Base-by-base conservation (phyloP, 2,329 filamentous ascomycete species). In the Meredithiella fracta region DNA sequence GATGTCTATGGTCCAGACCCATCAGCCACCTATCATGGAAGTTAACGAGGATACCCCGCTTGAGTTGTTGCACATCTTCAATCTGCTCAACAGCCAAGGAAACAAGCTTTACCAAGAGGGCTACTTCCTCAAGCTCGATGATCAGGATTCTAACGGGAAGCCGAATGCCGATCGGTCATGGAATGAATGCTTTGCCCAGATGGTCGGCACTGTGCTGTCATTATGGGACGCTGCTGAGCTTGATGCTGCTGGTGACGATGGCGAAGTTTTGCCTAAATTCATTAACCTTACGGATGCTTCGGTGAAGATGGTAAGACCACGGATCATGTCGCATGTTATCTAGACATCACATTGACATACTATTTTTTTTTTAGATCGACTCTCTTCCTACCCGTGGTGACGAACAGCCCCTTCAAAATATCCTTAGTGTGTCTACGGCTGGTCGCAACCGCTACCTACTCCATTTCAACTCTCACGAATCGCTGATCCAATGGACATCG, bases 81-180 rank as follows among this genome's bases (percentile, higher is more conserved):
- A 80, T 59, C 92, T 88, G 65, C 77, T 98, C 61, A 97, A 95
- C 70, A 92, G 85, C 69, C 92, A 98, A 68, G 84, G 82, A 58
- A 96, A 96, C 69, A 97, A 97, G 71, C 73, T 97, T 56, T 98
- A 97, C 67, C 90, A 96, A 63, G 92, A 98, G 70, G 92, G 92
- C 38, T 98, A 97, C 66, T 97, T 98, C 62, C 71, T 98, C 63
- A 98, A 97, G 70, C 73, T 98, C 51, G 91, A 96, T 67, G 92
- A 98, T 68, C 82, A 95, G 62, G 94, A 97, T 65, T 83, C 82
- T 56, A 83, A 91, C 69, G 92, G 92, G 53, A 83, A 85, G 60
- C 86, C 89, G 9, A 94, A 91, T 65, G 69, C 78, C 44, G 90
- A 96, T 68, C 78, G 92, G 63, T 86, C 82, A 61, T 98, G 92